phyloP scores from a whole-genome alignment of 176 grass and related monocot species.

The Bromus sterilis region DNA sequence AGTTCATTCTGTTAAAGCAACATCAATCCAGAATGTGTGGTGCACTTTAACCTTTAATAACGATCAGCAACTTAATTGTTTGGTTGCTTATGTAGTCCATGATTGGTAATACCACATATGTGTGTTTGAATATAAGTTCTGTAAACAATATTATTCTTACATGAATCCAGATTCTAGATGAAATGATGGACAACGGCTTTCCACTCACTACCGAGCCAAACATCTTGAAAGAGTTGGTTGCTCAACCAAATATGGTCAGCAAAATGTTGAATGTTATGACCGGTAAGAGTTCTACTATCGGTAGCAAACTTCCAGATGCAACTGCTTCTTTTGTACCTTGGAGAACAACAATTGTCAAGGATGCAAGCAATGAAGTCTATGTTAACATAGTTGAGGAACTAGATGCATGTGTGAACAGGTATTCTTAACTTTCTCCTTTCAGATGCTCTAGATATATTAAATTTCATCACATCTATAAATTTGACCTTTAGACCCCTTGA shows the following conservation, averaged over 20 bases:
- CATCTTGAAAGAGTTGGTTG: constrained; percentile 79
- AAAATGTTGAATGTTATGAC: constrained; percentile 84
- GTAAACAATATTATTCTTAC: constrained; percentile 10
- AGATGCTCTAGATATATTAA: not conserved
- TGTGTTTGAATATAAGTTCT: not conserved
- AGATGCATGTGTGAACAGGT: constrained; percentile 77
- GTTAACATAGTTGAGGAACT: constrained; percentile 91
- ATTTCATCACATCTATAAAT: not conserved
- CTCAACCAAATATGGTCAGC: constrained; percentile 64
- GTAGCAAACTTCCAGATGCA: constrained; percentile 68
- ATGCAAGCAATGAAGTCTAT: constrained; percentile 88
- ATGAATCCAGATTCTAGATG: constrained; percentile 73
- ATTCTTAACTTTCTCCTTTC: not conserved
- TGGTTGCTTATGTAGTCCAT: not conserved
- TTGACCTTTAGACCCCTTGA: constrained; percentile 26
- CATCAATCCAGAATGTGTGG: not conserved
- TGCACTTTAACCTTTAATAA: not conserved
- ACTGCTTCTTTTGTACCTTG: constrained; percentile 79
- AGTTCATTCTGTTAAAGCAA: constrained; percentile 1
- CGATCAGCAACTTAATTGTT: not conserved
- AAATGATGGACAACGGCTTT: constrained; percentile 99
- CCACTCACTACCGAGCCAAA: constrained; percentile 94
- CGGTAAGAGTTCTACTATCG: constrained; percentile 60
- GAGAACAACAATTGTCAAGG: constrained; percentile 60
- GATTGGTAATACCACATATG: not conserved